A percentile compares a stretch with the other conserved stretches of the same genome.
Evolutionary conservation across 2,329 filamentous ascomycete genomes (phyloP).

Genomic region (Scytalidium lignicola): DNA sequence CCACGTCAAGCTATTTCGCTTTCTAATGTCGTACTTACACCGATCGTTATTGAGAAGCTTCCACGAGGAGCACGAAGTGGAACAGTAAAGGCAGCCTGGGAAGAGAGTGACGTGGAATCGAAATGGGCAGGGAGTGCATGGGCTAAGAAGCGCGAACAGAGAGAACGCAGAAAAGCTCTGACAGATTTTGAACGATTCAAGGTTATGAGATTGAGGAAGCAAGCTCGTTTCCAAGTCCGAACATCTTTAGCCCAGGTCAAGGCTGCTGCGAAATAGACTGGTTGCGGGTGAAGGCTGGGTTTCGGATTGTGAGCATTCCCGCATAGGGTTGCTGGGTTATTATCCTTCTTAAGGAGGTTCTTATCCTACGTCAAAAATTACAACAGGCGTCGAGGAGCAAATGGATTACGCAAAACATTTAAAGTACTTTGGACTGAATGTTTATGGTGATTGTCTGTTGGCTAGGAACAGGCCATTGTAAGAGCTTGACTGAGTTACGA

Average conservation of each 20-base stretch:
- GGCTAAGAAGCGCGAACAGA: constrained; percentile 88
- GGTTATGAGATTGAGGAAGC: constrained; percentile 98
- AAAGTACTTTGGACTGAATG: constrained; percentile 13
- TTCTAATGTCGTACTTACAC: constrained; percentile 80
- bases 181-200: constrained; percentile 99
- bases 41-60: constrained; percentile 80
- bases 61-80: constrained; percentile 79
- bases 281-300: constrained; percentile 17
- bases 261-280: constrained; percentile 62
- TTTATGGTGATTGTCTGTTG: constrained; percentile 1
- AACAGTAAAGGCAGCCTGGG: constrained; percentile 83
- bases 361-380: constrained; percentile 55
- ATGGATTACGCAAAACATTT: constrained; percentile 51
- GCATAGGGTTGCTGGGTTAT: constrained; percentile 54
- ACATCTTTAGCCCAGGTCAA: constrained; percentile 94
- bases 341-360: constrained; percentile 55
- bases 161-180: constrained; percentile 80
- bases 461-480: background rate
- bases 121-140: constrained; percentile 91
- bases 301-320: constrained; percentile 39
- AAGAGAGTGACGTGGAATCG: constrained; percentile 82
- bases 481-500: background rate
- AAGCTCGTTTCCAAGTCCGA: constrained; percentile 96
- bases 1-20: constrained; percentile 84
- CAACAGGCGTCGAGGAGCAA: constrained; percentile 59